Evolutionary conservation across 2,329 filamentous ascomycete genomes (phyloP).

Genomic region (Gnomoniopsis sp.): DNA sequence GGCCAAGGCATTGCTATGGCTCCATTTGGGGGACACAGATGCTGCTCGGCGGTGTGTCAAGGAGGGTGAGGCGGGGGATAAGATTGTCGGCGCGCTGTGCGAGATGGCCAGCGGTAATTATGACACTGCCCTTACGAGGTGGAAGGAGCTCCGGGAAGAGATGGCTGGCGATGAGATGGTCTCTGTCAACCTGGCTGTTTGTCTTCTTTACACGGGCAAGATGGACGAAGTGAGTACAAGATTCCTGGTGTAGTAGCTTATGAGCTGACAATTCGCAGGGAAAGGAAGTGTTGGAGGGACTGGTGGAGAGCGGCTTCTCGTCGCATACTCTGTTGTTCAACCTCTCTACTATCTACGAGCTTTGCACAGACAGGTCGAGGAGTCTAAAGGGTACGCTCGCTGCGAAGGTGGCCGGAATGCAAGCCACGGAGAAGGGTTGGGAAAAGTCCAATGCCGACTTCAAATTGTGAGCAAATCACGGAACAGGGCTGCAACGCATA

Average conservation of each 20-base stretch:
- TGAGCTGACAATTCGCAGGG: slow-evolving; percentile 46
- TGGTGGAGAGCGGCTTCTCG: slow-evolving; percentile 59
- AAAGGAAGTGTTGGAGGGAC: slow-evolving; percentile 59
- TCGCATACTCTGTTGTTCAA: slow-evolving; percentile 88
- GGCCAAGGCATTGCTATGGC: slow-evolving; percentile 64
- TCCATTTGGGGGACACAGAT: slow-evolving; percentile 74
- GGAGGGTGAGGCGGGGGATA: slow-evolving; percentile 34
- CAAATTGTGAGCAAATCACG: slow-evolving; percentile 54
- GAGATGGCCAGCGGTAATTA: slow-evolving; percentile 78
- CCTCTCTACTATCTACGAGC: slow-evolving; percentile 84
- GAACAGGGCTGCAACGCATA: background rate
- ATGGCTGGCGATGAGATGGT: slow-evolving; percentile 61
- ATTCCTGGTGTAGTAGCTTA: background rate
- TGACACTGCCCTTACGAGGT: slow-evolving; percentile 57
- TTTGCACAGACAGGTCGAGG: slow-evolving; percentile 75
- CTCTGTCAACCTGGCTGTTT: slow-evolving; percentile 79
- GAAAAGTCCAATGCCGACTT: slow-evolving; percentile 73
- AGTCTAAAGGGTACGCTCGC: slow-evolving; percentile 69
- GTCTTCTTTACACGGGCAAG: slow-evolving; percentile 74
- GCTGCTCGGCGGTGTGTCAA: slow-evolving; percentile 58
- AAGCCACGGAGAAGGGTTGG: slow-evolving; percentile 58
- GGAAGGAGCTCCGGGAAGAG: slow-evolving; percentile 48
- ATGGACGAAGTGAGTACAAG: slow-evolving; percentile 59
- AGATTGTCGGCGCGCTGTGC: slow-evolving; percentile 64
- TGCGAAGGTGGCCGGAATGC: slow-evolving; percentile 62